Evolutionary conservation across 331 rosid species (phyloP).

Genomic region (Quercus lobata): DNA sequence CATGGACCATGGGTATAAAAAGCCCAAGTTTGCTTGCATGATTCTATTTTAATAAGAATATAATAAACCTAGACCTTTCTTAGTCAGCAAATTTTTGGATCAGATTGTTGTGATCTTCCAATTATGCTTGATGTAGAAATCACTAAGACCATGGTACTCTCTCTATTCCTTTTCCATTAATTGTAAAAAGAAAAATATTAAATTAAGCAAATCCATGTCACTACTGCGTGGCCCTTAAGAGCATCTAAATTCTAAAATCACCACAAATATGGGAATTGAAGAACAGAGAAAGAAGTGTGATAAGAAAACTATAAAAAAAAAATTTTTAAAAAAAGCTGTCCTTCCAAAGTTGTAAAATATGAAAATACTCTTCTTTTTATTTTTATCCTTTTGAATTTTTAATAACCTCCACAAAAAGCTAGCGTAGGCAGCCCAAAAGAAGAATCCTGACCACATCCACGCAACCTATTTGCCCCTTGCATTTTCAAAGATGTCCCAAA

Average conservation of each 20-base stretch:
- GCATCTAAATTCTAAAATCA: conserved; percentile 45
- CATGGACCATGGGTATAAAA: not conserved
- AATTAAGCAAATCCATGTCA: not conserved
- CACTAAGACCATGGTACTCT: conserved; percentile 21
- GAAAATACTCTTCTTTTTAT: conserved; percentile 14
- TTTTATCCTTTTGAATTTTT: not conserved
- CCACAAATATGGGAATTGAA: conserved; percentile 17
- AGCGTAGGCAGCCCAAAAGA: conserved; percentile 60
- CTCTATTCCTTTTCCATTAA: not conserved
- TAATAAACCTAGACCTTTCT: conserved; percentile 8
- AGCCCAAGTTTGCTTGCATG: conserved; percentile 15
- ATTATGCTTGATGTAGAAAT: conserved; percentile 20
- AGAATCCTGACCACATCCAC: conserved; percentile 54
- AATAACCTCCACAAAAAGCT: conserved; percentile 32
- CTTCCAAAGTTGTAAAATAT: conserved; percentile 19
- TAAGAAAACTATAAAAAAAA: conserved; percentile 17
- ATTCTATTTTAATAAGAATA: not conserved
- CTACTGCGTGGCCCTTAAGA: conserved; percentile 46
- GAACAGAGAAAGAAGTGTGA: conserved; percentile 5
- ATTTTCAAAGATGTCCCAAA: conserved; percentile 26
- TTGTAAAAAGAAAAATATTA: not conserved
- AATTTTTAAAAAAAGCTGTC: too few species aligned
- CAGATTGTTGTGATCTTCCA: not conserved
- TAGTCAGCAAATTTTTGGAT: conserved; percentile 13
- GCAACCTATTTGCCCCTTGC: conserved; percentile 47